Evolutionary conservation across 2,329 filamentous ascomycete genomes (phyloP).

Genomic region (Nakataea oryzae): DNA sequence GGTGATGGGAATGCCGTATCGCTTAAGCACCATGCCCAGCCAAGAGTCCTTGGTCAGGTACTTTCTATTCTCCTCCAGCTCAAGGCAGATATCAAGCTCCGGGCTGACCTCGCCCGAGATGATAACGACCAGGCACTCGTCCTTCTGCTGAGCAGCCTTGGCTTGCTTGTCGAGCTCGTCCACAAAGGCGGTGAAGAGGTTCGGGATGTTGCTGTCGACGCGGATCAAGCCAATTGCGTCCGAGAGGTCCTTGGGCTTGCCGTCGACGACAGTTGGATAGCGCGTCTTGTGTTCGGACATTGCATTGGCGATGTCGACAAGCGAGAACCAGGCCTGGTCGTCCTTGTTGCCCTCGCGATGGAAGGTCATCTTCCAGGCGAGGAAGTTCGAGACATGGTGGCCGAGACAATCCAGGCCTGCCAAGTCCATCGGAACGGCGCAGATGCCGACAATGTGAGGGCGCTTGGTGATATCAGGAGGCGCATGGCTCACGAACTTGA

Average conservation of each 20-base stretch:
- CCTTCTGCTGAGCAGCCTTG: neutral
- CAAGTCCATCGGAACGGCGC: neutral
- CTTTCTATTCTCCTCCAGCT: neutral
- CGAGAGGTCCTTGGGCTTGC: neutral
- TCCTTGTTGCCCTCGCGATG: neutral
- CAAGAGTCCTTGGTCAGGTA: conserved; percentile 1
- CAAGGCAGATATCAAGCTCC: conserved; percentile 2
- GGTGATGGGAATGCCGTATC: conserved; percentile 1
- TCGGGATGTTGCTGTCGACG: neutral
- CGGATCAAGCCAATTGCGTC: neutral
- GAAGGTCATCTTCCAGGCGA: conserved; percentile 1
- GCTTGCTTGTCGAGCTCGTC: conserved; percentile 1
- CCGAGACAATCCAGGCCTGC: neutral
- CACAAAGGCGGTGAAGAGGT: neutral
- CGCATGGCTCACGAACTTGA: conserved; percentile 4
- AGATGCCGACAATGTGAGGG: conserved; percentile 1
- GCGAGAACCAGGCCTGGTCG: conserved; percentile 1
- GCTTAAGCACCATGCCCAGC: neutral
- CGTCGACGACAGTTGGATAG: neutral
- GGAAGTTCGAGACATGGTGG: neutral
- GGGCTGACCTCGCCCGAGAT: conserved; percentile 1
- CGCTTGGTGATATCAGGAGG: neutral
- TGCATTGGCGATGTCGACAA: neutral
- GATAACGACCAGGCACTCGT: neutral
- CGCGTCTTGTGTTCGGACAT: neutral